Evolutionary conservation across 768 basidiomycete species (phyloP).

Genomic region (Trametes cubensis): DNA sequence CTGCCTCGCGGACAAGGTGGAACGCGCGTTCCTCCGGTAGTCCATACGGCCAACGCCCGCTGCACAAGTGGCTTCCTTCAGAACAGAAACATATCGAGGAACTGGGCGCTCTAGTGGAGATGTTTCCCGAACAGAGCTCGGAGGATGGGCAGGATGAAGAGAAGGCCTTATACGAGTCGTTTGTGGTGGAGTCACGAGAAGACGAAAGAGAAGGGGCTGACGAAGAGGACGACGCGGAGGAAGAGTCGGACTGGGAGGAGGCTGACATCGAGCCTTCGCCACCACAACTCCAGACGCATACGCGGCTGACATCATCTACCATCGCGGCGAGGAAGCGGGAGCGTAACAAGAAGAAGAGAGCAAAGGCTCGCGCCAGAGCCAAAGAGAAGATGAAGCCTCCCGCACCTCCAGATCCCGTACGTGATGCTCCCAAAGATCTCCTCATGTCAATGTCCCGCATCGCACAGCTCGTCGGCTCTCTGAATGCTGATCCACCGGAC

Average conservation of each 20-base stretch:
- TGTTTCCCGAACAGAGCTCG: constrained; percentile 14
- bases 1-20: constrained; percentile 19
- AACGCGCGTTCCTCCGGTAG: constrained; percentile 19
- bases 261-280: neutral
- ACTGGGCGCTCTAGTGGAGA: constrained; percentile 10
- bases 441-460: constrained; percentile 24
- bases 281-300: neutral
- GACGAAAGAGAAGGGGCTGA: neutral
- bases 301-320: neutral
- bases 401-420: neutral
- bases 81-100: constrained; percentile 15
- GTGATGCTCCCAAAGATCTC: constrained; percentile 18
- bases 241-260: constrained; percentile 5
- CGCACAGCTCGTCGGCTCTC: constrained; percentile 16
- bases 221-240: neutral
- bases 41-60: constrained; percentile 15
- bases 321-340: constrained; percentile 12
- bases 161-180: neutral
- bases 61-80: constrained; percentile 6
- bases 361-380: constrained; percentile 15
- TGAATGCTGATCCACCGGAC: constrained; percentile 13
- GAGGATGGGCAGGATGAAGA: constrained; percentile 9
- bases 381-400: constrained; percentile 11
- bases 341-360: constrained; percentile 13
- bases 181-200: neutral